Base-by-base conservation (phyloP, 768 basidiomycete genomes). In the Leccinum longicurvipes region DNA sequence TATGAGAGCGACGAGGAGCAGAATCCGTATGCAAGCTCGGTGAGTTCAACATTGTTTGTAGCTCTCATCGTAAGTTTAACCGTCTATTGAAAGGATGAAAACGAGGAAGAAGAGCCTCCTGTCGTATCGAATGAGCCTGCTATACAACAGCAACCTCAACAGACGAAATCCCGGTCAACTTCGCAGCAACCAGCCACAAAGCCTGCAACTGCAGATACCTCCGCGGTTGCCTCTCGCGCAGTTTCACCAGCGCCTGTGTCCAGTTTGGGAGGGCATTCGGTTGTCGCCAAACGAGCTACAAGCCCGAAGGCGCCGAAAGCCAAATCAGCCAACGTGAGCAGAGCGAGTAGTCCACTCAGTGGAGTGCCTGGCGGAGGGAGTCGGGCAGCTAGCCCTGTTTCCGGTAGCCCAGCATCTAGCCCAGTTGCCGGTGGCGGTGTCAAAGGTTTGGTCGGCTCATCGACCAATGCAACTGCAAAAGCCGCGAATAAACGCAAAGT, bases 271-370 rank as follows among this genome's bases (percentile, higher is more conserved):
- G 91, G 90, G 0, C 89, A 91, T 71, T 89, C 86, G 2, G 66
- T 89, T 23, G 82, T 94, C 15, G 91, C 91, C 2, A 88, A 87
- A 72, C 84, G 91, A 17, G 91, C 91, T 4, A 92, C 90, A 1
- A 91, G 89, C 58, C 91, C 91, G 4, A 90, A 89, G 63, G 76
- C 72, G 10, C 81, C 82, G 3, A 89, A 87, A 67, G 73, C 74
- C 9, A 86, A 82, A 62, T 59, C 78, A 11, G 67, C 71, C 45
- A 71, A 59, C 44, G 66, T 59, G 24, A 85, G 81, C 65, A 77
- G 86, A 56, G 83, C 79, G 15, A 79, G 75, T 51, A 87, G 84
- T 64, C 86, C 87, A 10, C 73, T 86, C 7, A 62, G 63, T 34
- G 70, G 65, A 2, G 68, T 56, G 23, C 71, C 66, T n/a, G 66